phyloP scores from a whole-genome alignment of 2,329 filamentous ascomycete genomes.

The Trichophyton equinum region DNA sequence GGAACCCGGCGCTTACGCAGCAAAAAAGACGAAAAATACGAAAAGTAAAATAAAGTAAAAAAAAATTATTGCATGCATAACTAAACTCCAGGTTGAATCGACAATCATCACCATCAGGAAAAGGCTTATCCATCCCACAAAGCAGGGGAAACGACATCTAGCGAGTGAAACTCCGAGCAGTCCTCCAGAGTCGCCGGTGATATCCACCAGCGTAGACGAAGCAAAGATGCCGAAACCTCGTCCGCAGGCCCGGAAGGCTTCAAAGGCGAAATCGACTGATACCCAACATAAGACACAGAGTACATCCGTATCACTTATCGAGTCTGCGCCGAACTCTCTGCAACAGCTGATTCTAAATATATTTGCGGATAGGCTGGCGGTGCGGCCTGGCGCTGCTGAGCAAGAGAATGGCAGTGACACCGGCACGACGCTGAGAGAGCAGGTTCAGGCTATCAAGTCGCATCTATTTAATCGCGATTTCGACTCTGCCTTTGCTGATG shows the following conservation, averaged over 20 bases:
- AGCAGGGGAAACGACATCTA: background rate
- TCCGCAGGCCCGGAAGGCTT: background rate
- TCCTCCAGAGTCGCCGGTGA: no score
- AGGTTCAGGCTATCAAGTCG: constrained; percentile 71
- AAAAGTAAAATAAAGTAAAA: no score
- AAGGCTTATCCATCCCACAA: background rate
- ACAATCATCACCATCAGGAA: no score
- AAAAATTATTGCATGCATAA: no score
- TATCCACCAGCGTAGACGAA: no score
- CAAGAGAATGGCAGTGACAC: constrained; percentile 17
- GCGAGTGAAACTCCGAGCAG: background rate
- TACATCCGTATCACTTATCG: background rate
- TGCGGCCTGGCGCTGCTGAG: constrained; percentile 22
- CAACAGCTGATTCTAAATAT: constrained; percentile 63
- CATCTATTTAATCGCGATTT: constrained; percentile 84
- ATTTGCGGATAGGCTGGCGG: constrained; percentile 54
- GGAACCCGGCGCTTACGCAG: no score
- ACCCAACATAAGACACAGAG: background rate
- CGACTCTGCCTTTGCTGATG: constrained; percentile 54
- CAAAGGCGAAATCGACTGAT: background rate
- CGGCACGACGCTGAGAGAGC: constrained; percentile 37
- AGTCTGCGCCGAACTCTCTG: constrained; percentile 32
- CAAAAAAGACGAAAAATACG: no score
- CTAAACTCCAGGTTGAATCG: no score
- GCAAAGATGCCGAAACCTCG: background rate